Conservation (phyloP, 2,329 filamentous ascomycete species). For the Didymella arachidicola region DNA sequence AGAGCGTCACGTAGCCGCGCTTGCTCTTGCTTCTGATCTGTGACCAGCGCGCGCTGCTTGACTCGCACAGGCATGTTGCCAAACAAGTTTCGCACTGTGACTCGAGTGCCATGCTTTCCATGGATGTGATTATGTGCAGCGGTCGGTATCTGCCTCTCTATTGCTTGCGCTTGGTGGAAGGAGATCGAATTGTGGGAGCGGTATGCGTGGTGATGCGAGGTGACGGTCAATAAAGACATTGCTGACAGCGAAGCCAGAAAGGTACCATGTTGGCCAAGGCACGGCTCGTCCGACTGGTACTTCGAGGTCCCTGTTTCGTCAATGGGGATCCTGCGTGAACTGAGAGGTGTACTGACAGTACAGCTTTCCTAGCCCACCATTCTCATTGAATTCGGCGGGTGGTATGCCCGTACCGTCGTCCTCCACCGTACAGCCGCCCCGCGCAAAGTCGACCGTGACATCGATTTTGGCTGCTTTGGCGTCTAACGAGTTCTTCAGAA, state of each 20-base stretch:
- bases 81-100: constrained; percentile 81
- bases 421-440: constrained; percentile 79
- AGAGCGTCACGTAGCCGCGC: constrained; percentile 72
- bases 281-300: constrained; percentile 52
- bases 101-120: constrained; percentile 74
- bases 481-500: constrained; percentile 87
- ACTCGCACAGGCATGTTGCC: constrained; percentile 90
- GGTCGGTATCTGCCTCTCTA: constrained; percentile 71
- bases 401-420: constrained; percentile 85
- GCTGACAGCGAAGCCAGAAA: constrained; percentile 81
- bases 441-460: constrained; percentile 75
- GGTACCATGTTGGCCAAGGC: constrained; percentile 73
- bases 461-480: constrained; percentile 73
- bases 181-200: constrained; percentile 70
- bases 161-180: constrained; percentile 72
- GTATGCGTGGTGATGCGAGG: constrained; percentile 71
- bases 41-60: constrained; percentile 72
- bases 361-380: constrained; percentile 74
- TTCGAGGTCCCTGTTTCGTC: constrained; percentile 77
- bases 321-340: not conserved
- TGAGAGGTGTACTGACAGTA: constrained; percentile 64
- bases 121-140: constrained; percentile 63
- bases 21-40: constrained; percentile 59
- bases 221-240: constrained; percentile 78
- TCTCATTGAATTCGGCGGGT: constrained; percentile 72